Conservation (phyloP, 192 early-diverging fungal genomes). For the Gaertneriomyces sp. region DNA sequence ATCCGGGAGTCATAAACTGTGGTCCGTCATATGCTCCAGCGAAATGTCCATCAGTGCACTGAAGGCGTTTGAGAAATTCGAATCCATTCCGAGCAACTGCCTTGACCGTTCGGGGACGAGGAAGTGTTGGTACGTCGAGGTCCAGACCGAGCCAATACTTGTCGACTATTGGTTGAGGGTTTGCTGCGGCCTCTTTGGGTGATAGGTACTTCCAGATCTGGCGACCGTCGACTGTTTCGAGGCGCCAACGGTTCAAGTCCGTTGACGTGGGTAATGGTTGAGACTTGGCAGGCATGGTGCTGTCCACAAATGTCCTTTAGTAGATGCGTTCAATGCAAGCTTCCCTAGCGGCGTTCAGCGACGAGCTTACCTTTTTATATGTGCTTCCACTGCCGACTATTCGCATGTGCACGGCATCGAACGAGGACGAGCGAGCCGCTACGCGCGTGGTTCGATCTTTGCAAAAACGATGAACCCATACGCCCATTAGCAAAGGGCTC, state of each 20-base stretch:
- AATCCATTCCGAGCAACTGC: constrained; percentile 89
- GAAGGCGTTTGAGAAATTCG: constrained; percentile 80
- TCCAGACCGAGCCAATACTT: constrained; percentile 82
- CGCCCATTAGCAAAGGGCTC: too few relatives aligned
- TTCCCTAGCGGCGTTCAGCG: too few relatives aligned
- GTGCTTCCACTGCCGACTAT: too few relatives aligned
- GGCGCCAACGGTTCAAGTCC: constrained; percentile 82
- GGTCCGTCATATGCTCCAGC: constrained; percentile 95
- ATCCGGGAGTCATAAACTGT: constrained; percentile 91
- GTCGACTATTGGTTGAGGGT: constrained; percentile 77
- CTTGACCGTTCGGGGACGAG: constrained; percentile 62
- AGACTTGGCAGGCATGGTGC: neutral
- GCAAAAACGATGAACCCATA: too few relatives aligned
- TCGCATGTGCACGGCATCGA: too few relatives aligned
- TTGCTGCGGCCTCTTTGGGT: constrained; percentile 32
- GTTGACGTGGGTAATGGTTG: constrained; percentile 34
- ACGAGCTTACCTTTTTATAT: too few relatives aligned
- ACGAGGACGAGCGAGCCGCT: too few relatives aligned
- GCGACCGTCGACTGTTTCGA: constrained; percentile 77
- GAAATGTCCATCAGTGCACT: constrained; percentile 93
- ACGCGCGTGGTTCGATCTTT: too few relatives aligned
- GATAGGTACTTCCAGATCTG: constrained; percentile 90
- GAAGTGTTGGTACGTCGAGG: constrained; percentile 41
- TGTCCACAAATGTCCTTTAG: neutral
- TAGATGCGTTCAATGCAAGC: too few relatives aligned